These are phyloP conservation scores for Haplosporangium sp. DNA, from an alignment of 371 early-diverging fungal genomes.

Conservation along the genomic window DNA sequence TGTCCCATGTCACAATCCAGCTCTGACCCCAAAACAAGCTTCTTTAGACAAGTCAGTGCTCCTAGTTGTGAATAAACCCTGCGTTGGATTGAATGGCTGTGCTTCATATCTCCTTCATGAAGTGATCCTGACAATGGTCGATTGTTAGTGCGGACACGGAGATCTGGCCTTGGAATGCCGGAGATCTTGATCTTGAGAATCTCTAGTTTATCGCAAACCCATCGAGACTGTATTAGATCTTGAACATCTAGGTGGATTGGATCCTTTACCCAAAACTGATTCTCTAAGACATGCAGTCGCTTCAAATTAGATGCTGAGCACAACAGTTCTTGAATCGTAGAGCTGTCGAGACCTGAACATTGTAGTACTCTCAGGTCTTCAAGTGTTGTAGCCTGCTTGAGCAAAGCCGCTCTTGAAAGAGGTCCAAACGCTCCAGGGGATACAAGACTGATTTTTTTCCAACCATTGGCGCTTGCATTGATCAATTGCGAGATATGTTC, in stretches of 20 bases:
- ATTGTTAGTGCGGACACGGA: slow-evolving; percentile 1
- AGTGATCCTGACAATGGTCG: slow-evolving; percentile 6
- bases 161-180: slow-evolving; percentile 12
- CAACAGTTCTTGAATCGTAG: neutral
- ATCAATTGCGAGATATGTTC: neutral
- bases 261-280: neutral
- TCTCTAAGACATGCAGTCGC: neutral
- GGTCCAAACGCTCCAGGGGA: neutral
- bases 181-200: neutral
- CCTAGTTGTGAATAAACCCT: slow-evolving; percentile 12
- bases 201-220: slow-evolving; percentile 5
- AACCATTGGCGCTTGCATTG: neutral
- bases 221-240: slow-evolving; percentile 5
- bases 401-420: neutral
- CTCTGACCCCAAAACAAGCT: neutral
- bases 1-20: neutral
- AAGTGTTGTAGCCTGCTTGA: slow-evolving; percentile 6
- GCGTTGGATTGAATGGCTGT: slow-evolving; percentile 1
- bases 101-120: slow-evolving; percentile 5
- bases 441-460: neutral
- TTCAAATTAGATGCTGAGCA: slow-evolving; percentile 14
- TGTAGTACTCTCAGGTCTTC: neutral
- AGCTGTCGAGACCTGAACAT: neutral
- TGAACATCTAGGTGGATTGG: neutral
- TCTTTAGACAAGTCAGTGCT: neutral